phyloP scores from a whole-genome alignment of 2,329 filamentous ascomycete species.

The Nannizziopsis arthrosporioides region DNA sequence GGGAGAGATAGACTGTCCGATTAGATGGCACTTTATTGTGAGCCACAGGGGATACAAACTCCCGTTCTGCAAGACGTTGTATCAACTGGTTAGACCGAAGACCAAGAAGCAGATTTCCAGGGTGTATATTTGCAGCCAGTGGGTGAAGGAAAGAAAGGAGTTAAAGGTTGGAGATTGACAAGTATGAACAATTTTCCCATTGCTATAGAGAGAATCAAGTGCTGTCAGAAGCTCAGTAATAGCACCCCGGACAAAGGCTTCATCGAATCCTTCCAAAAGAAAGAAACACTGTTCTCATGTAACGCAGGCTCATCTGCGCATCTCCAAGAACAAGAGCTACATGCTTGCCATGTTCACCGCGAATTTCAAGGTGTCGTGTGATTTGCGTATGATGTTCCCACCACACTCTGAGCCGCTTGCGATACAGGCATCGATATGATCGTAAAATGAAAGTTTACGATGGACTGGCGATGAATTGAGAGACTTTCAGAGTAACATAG shows the following conservation, averaged over 20 bases:
- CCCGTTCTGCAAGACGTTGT: constrained; percentile 20
- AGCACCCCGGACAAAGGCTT: constrained; percentile 17
- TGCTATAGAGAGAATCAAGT: constrained; percentile 24
- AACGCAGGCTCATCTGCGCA: constrained; percentile 21
- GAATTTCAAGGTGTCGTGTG: constrained; percentile 26
- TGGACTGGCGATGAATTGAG: constrained; percentile 19
- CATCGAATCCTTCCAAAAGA: constrained; percentile 17
- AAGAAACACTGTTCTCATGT: constrained; percentile 17
- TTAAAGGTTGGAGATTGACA: constrained; percentile 14
- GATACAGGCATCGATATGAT: constrained; percentile 18
- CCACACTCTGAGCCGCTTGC: constrained; percentile 18
- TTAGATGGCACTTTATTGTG: constrained; percentile 29
- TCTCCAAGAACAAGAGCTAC: constrained; percentile 23
- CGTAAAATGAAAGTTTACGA: constrained; percentile 22
- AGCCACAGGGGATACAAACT: constrained; percentile 22
- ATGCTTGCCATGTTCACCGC: constrained; percentile 20
- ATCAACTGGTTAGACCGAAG: constrained; percentile 22
- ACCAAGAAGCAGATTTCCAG: constrained; percentile 25
- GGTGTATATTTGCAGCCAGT: constrained; percentile 23
- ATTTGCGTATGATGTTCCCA: constrained; percentile 20
- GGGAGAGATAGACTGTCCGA: too few relatives aligned
- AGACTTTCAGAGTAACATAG: constrained; percentile 20
- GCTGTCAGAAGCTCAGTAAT: constrained; percentile 20
- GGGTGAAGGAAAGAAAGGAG: not conserved
- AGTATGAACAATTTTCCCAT: constrained; percentile 22